Evolutionary conservation across 1,284 basidiomycete species (phyloP).

Genomic region (Trichosporon sp.): DNA sequence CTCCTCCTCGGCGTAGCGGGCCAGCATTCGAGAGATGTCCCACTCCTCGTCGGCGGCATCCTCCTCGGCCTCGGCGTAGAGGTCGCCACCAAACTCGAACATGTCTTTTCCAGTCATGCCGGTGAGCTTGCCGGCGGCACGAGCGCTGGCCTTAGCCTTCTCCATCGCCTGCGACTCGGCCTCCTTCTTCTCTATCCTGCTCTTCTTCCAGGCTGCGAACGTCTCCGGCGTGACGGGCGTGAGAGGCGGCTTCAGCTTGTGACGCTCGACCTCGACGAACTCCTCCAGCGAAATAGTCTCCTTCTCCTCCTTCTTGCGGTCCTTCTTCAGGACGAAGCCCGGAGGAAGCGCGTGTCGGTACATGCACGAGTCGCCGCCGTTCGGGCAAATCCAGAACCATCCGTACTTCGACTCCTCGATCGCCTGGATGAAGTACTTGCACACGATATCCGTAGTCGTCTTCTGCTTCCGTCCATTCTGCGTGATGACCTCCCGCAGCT

Average conservation of each 20-base stretch:
- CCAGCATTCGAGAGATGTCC: conserved; percentile 46
- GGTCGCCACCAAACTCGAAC: conserved; percentile 95
- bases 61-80: conserved; percentile 81
- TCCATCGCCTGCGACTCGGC: conserved; percentile 73
- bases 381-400: conserved; percentile 52
- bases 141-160: conserved; percentile 79
- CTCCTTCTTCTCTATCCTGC: conserved; percentile 81
- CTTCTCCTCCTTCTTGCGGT: conserved; percentile 67
- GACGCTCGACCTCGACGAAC: conserved; percentile 95
- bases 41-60: conserved; percentile 45
- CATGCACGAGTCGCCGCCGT: conserved; percentile 67
- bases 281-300: conserved; percentile 91
- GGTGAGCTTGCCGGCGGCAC: conserved; percentile 79
- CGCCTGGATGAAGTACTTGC: conserved; percentile 94
- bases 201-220: conserved; percentile 94
- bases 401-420: conserved; percentile 83
- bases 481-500: conserved; percentile 75
- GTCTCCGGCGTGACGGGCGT: conserved; percentile 94
- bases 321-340: conserved; percentile 88
- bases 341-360: conserved; percentile 94
- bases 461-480: conserved; percentile 90
- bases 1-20: conserved; percentile 28
- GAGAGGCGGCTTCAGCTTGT: conserved; percentile 84
- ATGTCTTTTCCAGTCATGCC: conserved; percentile 96
- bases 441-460: conserved; percentile 86